Percentiles rank a stretch among this genome's conserved stretches.
phyloP scores from a whole-genome alignment of 2,329 filamentous ascomycete genomes.

The Phyllosticta citrichinensis region DNA sequence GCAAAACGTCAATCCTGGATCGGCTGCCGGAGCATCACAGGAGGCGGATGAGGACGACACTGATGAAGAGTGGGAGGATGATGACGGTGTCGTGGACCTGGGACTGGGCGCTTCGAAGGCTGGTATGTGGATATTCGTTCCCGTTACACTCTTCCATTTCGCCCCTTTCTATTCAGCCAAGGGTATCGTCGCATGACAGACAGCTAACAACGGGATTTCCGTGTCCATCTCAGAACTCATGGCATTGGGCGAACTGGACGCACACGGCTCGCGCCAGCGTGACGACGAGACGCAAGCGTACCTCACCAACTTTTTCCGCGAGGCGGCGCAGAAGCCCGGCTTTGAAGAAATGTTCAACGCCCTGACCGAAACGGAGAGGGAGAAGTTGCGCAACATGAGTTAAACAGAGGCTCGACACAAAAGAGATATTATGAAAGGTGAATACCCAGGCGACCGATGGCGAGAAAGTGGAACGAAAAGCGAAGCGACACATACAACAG shows the following conservation, averaged over 20 bases:
- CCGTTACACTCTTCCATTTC: not conserved
- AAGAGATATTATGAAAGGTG: not conserved
- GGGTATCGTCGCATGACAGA: not conserved
- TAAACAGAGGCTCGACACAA: not conserved
- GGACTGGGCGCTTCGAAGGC: constrained; percentile 41
- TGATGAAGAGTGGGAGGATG: constrained; percentile 66
- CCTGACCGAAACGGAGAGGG: constrained; percentile 45
- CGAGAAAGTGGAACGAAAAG: not conserved
- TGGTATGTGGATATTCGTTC: constrained; percentile 2
- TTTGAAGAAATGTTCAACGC: constrained; percentile 46
- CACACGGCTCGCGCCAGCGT: constrained; percentile 48
- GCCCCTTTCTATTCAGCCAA: not conserved
- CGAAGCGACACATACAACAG: not conserved
- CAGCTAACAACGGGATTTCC: not conserved
- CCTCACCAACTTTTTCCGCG: constrained; percentile 68
- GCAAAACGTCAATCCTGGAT: constrained; percentile 39
- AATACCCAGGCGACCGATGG: not conserved
- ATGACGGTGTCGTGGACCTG: constrained; percentile 65
- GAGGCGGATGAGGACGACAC: constrained; percentile 59
- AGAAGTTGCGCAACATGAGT: constrained; percentile 35
- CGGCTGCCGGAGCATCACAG: constrained; percentile 55
- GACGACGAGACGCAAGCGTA: constrained; percentile 89
- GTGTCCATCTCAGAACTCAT: constrained; percentile 56
- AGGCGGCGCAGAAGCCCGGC: constrained; percentile 41
- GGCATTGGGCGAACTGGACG: constrained; percentile 54